phyloP scores from a whole-genome alignment of 148 eudicot species.

The Camellia sinensis region DNA sequence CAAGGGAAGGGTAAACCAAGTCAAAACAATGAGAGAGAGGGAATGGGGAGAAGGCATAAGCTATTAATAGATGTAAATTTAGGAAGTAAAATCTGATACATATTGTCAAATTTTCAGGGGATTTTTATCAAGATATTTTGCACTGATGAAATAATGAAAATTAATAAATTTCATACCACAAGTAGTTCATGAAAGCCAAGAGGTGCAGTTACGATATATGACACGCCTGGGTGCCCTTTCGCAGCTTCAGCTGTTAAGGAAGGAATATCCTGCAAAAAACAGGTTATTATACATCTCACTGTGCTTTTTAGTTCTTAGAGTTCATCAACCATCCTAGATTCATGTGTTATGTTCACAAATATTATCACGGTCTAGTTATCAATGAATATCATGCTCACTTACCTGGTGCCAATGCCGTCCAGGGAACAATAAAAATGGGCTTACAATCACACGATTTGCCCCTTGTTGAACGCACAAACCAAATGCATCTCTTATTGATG shows the following conservation, averaged over 20 bases:
- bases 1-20: background rate
- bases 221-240: conserved; percentile 66
- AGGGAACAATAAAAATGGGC: conserved; percentile 93
- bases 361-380: background rate
- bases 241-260: conserved; percentile 91
- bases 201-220: conserved; percentile 89
- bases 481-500: conserved; percentile 86
- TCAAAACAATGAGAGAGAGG: background rate
- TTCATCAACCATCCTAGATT: background rate
- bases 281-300: background rate
- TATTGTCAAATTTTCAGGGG: background rate
- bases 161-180: conserved; percentile 52
- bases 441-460: conserved; percentile 76
- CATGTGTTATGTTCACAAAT: background rate
- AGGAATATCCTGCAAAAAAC: conserved; percentile 74
- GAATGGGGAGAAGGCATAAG: background rate
- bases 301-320: background rate
- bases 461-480: conserved; percentile 76
- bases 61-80: background rate
- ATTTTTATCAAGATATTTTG: background rate
- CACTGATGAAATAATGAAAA: background rate
- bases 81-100: no score
- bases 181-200: conserved; percentile 81
- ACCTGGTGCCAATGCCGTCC: conserved; percentile 97
- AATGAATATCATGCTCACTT: background rate